Percentiles rank a stretch among this genome's conserved stretches.
Conservation (phyloP, 345 rosid species). For the Carallia brachiata region DNA sequence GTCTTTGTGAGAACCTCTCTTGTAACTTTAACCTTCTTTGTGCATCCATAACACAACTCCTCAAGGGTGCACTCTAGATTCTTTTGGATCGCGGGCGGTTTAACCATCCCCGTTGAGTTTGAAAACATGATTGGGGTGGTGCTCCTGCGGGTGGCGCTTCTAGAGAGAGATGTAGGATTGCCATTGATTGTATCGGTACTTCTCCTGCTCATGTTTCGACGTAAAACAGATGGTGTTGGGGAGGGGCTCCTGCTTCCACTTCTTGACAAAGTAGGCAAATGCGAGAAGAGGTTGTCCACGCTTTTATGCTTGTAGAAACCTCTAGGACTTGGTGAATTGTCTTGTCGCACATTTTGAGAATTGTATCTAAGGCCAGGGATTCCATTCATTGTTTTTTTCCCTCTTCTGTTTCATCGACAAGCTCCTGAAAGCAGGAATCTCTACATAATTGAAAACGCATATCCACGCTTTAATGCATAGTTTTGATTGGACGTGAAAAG, state of each 20-base stretch:
- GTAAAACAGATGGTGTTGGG: slow-evolving; percentile 4
- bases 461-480: not conserved
- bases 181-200: slow-evolving; percentile 21
- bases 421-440: slow-evolving; percentile 14
- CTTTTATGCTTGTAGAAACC: slow-evolving; percentile 18
- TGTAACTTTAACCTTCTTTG: slow-evolving; percentile 65
- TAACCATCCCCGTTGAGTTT: slow-evolving; percentile 54
- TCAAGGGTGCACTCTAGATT: slow-evolving; percentile 78
- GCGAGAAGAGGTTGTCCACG: slow-evolving; percentile 25
- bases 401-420: slow-evolving; percentile 21
- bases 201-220: slow-evolving; percentile 9
- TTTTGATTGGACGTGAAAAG: too few relatives aligned
- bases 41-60: slow-evolving; percentile 76
- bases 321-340: slow-evolving; percentile 12
- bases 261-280: slow-evolving; percentile 15
- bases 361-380: slow-evolving; percentile 34
- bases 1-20: slow-evolving; percentile 61
- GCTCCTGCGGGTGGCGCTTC: slow-evolving; percentile 34
- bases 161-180: slow-evolving; percentile 22
- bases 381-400: slow-evolving; percentile 32
- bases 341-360: slow-evolving; percentile 11
- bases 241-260: slow-evolving; percentile 15
- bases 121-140: slow-evolving; percentile 63
- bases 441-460: not conserved
- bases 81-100: slow-evolving; percentile 59